A percentile compares a stretch with the other conserved stretches of the same genome.
Evolutionary conservation across 441 rosid genomes (phyloP).

Genomic region (Syzygium malaccense): DNA sequence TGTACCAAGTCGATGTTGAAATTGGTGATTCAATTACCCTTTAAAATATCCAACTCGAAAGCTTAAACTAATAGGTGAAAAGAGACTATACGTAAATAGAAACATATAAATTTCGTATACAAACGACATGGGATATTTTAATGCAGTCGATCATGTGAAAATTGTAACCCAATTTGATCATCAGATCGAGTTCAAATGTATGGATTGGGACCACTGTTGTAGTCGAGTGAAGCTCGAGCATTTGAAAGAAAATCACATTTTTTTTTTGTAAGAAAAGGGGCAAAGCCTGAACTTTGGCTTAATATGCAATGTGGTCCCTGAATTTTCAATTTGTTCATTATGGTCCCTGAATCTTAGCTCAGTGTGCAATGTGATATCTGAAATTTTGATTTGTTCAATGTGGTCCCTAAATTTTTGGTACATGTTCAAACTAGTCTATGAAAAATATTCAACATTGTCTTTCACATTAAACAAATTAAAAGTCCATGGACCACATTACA

Average conservation of each 20-base stretch:
- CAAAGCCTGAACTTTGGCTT: no score
- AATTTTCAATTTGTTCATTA: no score
- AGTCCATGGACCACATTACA: no score
- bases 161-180: background rate
- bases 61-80: background rate
- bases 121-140: accelerated
- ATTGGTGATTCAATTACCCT: background rate
- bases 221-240: background rate
- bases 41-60: background rate
- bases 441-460: no score
- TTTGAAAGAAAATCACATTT: background rate
- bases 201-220: background rate
- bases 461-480: no score
- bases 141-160: background rate
- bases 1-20: background rate
- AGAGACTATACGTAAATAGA: background rate
- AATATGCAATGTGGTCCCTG: no score
- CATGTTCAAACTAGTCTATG: no score
- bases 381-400: no score
- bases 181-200: background rate
- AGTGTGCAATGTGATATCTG: no score
- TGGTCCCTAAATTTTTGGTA: no score
- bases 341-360: no score
- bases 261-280: no score
- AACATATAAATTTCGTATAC: background rate